Percentiles rank a stretch among this genome's conserved stretches.
Evolutionary conservation across 345 rosid species (phyloP).

Genomic region (Ricinus communis): DNA sequence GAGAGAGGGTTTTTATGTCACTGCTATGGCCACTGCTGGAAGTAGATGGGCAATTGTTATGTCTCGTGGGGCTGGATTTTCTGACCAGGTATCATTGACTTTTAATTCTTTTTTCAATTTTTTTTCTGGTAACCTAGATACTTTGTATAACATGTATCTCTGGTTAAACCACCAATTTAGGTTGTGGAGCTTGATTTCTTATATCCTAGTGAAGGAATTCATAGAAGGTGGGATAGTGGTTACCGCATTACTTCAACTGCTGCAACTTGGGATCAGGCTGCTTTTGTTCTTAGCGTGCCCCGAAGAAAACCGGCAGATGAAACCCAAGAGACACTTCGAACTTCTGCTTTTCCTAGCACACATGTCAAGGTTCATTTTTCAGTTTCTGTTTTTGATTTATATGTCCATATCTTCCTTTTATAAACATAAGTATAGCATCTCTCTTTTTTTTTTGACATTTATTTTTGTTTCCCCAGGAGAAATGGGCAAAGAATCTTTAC

Average conservation of each 20-base stretch:
- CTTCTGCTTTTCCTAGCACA: slow-evolving; percentile 92
- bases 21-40: slow-evolving; percentile 96
- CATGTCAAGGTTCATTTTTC: slow-evolving; percentile 73
- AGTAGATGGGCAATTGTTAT: slow-evolving; percentile 95
- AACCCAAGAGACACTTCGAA: slow-evolving; percentile 94
- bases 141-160: not conserved
- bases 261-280: slow-evolving; percentile 93
- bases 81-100: slow-evolving; percentile 68
- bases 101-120: slow-evolving; percentile 5
- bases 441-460: not conserved
- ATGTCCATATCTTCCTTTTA: not conserved
- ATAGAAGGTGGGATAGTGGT: slow-evolving; percentile 92
- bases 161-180: slow-evolving; percentile 31
- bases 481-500: slow-evolving; percentile 95
- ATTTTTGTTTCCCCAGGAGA: slow-evolving; percentile 58
- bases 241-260: slow-evolving; percentile 93
- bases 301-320: slow-evolving; percentile 84
- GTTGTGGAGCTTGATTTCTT: slow-evolving; percentile 97
- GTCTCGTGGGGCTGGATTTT: slow-evolving; percentile 93
- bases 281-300: slow-evolving; percentile 90
- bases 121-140: not conserved
- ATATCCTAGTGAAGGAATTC: slow-evolving; percentile 98
- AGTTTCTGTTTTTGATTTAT: slow-evolving; percentile 4
- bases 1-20: slow-evolving; percentile 90
- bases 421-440: not conserved